Conservation (phyloP, 805 yeast genomes). For the Monosporozyma unispora region DNA sequence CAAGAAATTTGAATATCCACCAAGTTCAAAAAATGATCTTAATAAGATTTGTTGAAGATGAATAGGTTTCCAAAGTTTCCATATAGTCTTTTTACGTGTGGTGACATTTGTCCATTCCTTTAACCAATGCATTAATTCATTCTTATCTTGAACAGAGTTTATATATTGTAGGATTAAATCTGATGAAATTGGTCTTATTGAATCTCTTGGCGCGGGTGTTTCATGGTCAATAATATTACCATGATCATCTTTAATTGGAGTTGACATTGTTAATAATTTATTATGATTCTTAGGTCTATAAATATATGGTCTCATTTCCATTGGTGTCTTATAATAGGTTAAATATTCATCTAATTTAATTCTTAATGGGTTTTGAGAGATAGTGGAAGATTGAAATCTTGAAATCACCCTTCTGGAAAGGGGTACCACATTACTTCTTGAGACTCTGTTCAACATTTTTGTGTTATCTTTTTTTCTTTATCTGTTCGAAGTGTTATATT, state of each 20-base stretch:
- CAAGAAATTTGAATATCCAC: conserved; percentile 15
- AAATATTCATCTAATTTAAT: conserved; percentile 24
- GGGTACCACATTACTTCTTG: not conserved
- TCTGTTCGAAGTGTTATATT: no score
- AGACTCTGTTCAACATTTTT: not conserved
- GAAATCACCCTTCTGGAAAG: not conserved
- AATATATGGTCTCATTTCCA: conserved; percentile 30
- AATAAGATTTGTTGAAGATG: conserved; percentile 22
- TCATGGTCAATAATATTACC: conserved; percentile 15
- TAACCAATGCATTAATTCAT: conserved; percentile 12
- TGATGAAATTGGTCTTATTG: conserved; percentile 27
- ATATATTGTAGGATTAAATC: conserved; percentile 21
- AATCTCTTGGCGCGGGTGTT: conserved; percentile 20
- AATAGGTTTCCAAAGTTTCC: conserved; percentile 17
- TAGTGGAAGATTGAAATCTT: conserved; percentile 8
- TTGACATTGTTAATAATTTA: conserved; percentile 32
- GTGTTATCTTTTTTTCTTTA: not conserved
- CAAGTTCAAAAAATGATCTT: conserved; percentile 20
- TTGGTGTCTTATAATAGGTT: conserved; percentile 29
- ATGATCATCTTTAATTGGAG: conserved; percentile 23
- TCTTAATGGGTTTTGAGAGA: conserved; percentile 12
- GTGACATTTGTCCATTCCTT: conserved; percentile 20
- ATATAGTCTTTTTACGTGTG: conserved; percentile 18
- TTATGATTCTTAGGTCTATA: conserved; percentile 35
- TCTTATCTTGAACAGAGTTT: conserved; percentile 5